Conservation (phyloP, 495 filamentous ascomycete genomes). For the Aspergillus homomorphus region DNA sequence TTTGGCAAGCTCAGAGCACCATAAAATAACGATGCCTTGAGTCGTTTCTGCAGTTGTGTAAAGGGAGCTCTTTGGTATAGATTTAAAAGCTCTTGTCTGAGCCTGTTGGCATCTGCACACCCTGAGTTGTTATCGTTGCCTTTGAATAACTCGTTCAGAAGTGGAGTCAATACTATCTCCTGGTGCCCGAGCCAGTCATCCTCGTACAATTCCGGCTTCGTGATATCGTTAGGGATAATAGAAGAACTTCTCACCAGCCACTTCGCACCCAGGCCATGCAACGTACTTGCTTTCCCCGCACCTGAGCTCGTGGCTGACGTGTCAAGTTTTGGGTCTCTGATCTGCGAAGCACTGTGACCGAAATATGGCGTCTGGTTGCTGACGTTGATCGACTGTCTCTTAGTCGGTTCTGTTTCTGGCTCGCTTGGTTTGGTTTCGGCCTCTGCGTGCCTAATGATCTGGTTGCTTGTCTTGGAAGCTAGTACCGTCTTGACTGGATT, state of each 20-base stretch:
- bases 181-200: slow-evolving; percentile 64
- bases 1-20: slow-evolving; percentile 59
- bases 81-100: slow-evolving; percentile 45
- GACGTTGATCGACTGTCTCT: background rate
- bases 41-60: slow-evolving; percentile 52
- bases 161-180: slow-evolving; percentile 58
- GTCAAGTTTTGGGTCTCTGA: background rate
- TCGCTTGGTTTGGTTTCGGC: slow-evolving; percentile 17
- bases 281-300: slow-evolving; percentile 11
- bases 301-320: slow-evolving; percentile 25
- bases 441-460: background rate
- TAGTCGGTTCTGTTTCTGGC: background rate
- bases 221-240: slow-evolving; percentile 52
- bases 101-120: slow-evolving; percentile 27
- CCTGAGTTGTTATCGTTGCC: slow-evolving; percentile 18
- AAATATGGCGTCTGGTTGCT: background rate
- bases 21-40: slow-evolving; percentile 62
- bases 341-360: background rate
- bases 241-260: slow-evolving; percentile 39
- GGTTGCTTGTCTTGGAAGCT: slow-evolving; percentile 10
- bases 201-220: slow-evolving; percentile 58
- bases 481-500: slow-evolving; percentile 5
- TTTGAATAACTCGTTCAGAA: slow-evolving; percentile 57
- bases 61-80: slow-evolving; percentile 56
- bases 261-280: slow-evolving; percentile 21